Evolutionary conservation across 345 rosid genomes (phyloP), one percentile per base, ranked within the genome.

Genomic region (Populus deltoides): DNA sequence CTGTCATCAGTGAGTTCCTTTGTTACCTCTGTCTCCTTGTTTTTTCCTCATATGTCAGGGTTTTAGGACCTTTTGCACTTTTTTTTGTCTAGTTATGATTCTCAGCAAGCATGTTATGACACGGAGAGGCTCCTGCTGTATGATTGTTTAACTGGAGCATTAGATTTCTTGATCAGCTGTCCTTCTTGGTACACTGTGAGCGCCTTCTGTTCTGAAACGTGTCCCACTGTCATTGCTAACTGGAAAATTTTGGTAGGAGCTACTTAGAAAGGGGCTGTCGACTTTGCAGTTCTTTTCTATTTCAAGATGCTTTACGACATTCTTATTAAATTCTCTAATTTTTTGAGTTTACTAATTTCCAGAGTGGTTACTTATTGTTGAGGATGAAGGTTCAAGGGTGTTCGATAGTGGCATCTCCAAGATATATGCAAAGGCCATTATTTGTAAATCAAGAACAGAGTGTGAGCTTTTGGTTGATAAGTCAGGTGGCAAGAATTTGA

Each of bases 281-380:
- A 31, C 72, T 47, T 61, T 66, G 66, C 11, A 27, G 38, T n/a
- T 24, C 66, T 53, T 72, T 66, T 45, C 12, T 39, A 36, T 72
- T 72, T 53, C 35, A 27, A 57, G n/a, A 45, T 45, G 15, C 49
- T 74, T 61, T 31, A 27, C 3, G n/a, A 27, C 63, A n/a, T 70
- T 51, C 51, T 10, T 49, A 49, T 20, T 25, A 15, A 39, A 43
- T 36, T 66, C 10, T 66, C 72, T 72, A 47, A 72, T 76, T 76
- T 33, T 70, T 41, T 66, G 72, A 53, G 31, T 79, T 55, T 68
- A 74, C 2, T 78, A 49, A 76, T 80, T 75, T 86, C 70, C 89
- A 92, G 97, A 84, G 81, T 93, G 94, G 91, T 86, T 93, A 67
- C 78, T 87, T 72, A 78, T 77, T 24, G 80, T 86, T 47, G 98